Conservation (phyloP, 331 rosid species). For the Cydonia oblonga region DNA sequence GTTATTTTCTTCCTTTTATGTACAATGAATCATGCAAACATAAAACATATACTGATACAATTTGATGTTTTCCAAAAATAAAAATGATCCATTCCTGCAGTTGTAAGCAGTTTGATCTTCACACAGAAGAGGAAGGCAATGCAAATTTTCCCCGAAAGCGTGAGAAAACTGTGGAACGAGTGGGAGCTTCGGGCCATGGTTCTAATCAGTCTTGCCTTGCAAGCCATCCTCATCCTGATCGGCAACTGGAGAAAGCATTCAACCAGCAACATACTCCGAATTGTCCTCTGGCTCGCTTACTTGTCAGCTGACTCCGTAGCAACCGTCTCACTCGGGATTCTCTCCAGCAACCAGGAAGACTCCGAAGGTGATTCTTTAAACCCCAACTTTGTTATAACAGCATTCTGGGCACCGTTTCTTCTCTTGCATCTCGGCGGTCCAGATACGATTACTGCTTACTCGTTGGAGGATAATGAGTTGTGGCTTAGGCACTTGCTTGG, state of each 20-base stretch:
- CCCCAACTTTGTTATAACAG: neutral
- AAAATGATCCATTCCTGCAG: neutral
- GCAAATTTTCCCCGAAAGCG: neutral
- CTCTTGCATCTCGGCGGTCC: too few relatives aligned
- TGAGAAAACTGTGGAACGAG: neutral
- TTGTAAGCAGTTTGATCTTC: neutral
- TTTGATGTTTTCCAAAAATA: neutral
- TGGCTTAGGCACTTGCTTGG: too few relatives aligned
- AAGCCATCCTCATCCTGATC: neutral
- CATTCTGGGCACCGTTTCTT: too few relatives aligned
- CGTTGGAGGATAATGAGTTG: too few relatives aligned
- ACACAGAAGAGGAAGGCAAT: neutral
- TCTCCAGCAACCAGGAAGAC: conserved; percentile 7
- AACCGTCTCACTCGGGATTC: conserved; percentile 11
- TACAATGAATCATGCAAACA: neutral
- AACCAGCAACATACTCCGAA: neutral
- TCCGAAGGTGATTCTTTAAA: neutral
- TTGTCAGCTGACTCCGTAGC: conserved; percentile 27
- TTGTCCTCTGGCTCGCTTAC: conserved; percentile 18
- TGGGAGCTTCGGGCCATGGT: conserved; percentile 20
- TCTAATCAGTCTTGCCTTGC: conserved; percentile 9
- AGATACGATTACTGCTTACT: too few relatives aligned
- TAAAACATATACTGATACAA: neutral
- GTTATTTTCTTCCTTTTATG: neutral
- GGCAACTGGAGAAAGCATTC: conserved; percentile 18